Percentiles rank a stretch among this genome's conserved stretches.
Conservation (phyloP, 352 stramenopile genomes). For the Pythium brassicae region DNA sequence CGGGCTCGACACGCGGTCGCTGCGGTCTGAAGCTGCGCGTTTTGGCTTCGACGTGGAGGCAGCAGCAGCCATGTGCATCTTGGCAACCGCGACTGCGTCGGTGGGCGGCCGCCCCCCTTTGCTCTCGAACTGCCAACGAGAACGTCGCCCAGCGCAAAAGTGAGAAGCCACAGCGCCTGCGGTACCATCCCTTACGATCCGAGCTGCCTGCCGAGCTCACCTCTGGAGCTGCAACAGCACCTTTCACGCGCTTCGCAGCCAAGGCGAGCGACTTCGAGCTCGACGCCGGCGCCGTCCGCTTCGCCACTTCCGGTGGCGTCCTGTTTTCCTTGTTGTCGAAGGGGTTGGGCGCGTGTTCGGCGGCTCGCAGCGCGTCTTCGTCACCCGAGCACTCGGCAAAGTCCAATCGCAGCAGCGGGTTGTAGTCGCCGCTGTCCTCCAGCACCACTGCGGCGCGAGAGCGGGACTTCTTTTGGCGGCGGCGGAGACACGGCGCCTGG, state of each 20-base stretch:
- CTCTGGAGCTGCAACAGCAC: not conserved
- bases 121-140: not conserved
- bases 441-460: not conserved
- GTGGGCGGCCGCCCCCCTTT: not conserved
- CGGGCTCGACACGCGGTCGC: not conserved
- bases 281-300: not conserved
- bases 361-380: not conserved
- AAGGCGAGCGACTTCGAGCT: not conserved
- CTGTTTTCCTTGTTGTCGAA: not conserved
- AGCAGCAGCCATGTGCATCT: not conserved
- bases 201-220: not conserved
- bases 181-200: no score
- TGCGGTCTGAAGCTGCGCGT: not conserved
- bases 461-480: conserved; percentile 8
- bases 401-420: conserved; percentile 14
- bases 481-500: not conserved
- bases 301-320: not conserved
- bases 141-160: no score
- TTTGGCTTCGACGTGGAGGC: not conserved
- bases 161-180: no score
- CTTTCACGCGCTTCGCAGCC: conserved; percentile 1
- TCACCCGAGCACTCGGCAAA: conserved; percentile 8
- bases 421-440: not conserved
- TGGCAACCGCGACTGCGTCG: conserved; percentile 1
- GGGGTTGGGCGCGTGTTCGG: not conserved